A percentile compares a stretch with the other conserved stretches of the same genome.
phyloP scores from a whole-genome alignment of 805 yeast species.

The Candida xyloterini region DNA sequence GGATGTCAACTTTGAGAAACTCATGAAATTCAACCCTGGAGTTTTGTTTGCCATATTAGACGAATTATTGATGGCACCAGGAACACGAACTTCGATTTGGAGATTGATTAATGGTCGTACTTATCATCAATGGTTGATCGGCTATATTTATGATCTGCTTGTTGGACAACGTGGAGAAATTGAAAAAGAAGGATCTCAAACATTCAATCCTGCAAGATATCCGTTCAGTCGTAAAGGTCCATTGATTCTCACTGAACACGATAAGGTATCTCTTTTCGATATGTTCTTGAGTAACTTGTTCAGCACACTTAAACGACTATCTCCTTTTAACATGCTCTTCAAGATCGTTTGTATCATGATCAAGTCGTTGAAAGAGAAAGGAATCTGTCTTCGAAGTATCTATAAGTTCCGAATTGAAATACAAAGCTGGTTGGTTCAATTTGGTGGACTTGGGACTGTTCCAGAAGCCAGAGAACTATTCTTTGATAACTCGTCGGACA shows the following conservation, averaged over 20 bases:
- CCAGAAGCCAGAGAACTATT: slow-evolving; percentile 64
- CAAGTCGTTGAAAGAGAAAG: slow-evolving; percentile 44
- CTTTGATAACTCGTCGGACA: slow-evolving; percentile 13
- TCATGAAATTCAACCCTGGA: slow-evolving; percentile 47
- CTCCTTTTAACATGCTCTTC: slow-evolving; percentile 32
- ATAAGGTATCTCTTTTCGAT: slow-evolving; percentile 63
- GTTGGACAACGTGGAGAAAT: slow-evolving; percentile 53
- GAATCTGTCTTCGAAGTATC: slow-evolving; percentile 39
- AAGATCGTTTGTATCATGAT: slow-evolving; percentile 63
- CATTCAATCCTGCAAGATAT: slow-evolving; percentile 12
- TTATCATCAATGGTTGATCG: slow-evolving; percentile 52
- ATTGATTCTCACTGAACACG: slow-evolving; percentile 53
- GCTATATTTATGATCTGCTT: slow-evolving; percentile 60
- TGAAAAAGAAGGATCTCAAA: neutral
- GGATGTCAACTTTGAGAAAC: slow-evolving; percentile 46
- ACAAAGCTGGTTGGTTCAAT: slow-evolving; percentile 56
- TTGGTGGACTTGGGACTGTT: slow-evolving; percentile 52
- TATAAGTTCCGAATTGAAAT: slow-evolving; percentile 58
- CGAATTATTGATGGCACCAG: slow-evolving; percentile 68
- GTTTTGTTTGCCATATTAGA: slow-evolving; percentile 57
- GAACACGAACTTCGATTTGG: slow-evolving; percentile 58
- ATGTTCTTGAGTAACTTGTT: slow-evolving; percentile 62
- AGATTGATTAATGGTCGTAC: slow-evolving; percentile 68
- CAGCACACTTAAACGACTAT: slow-evolving; percentile 37
- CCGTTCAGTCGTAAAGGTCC: slow-evolving; percentile 57